A percentile compares a stretch with the other conserved stretches of the same genome.
phyloP scores from a whole-genome alignment of 2,329 filamentous ascomycete genomes.

The Diaporthe citriasiana region DNA sequence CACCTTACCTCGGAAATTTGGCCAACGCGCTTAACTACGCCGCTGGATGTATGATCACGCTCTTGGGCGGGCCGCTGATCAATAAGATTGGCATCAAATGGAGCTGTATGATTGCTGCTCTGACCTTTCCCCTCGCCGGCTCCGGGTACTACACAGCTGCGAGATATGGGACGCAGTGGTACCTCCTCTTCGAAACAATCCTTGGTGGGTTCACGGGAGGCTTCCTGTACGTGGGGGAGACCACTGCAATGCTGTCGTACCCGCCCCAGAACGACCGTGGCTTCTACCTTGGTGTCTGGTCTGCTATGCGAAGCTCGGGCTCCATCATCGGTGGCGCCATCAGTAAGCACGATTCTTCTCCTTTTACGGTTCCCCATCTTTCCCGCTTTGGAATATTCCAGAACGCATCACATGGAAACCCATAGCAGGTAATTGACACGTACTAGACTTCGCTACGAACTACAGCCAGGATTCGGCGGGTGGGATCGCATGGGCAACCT shows the following conservation, averaged over 20 bases:
- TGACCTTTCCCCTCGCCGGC: constrained; percentile 52
- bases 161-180: constrained; percentile 49
- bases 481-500: constrained; percentile 51
- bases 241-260: constrained; percentile 55
- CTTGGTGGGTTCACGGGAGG: constrained; percentile 42
- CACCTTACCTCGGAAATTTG: constrained; percentile 40
- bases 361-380: background rate
- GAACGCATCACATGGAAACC: background rate
- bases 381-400: background rate
- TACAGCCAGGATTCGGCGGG: constrained; percentile 42
- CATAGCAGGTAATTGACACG: background rate
- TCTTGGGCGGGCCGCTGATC: constrained; percentile 54
- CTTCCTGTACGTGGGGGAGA: constrained; percentile 53
- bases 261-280: constrained; percentile 52
- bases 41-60: constrained; percentile 36
- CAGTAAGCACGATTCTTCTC: constrained; percentile 34
- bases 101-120: constrained; percentile 53
- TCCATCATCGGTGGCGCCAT: constrained; percentile 53
- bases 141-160: constrained; percentile 53
- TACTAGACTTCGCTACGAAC: constrained; percentile 49
- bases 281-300: constrained; percentile 52
- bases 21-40: constrained; percentile 40
- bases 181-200: constrained; percentile 51
- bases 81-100: constrained; percentile 56
- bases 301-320: constrained; percentile 52